phyloP scores from a whole-genome alignment of 495 filamentous ascomycete genomes.

The Evernia prunastri region DNA sequence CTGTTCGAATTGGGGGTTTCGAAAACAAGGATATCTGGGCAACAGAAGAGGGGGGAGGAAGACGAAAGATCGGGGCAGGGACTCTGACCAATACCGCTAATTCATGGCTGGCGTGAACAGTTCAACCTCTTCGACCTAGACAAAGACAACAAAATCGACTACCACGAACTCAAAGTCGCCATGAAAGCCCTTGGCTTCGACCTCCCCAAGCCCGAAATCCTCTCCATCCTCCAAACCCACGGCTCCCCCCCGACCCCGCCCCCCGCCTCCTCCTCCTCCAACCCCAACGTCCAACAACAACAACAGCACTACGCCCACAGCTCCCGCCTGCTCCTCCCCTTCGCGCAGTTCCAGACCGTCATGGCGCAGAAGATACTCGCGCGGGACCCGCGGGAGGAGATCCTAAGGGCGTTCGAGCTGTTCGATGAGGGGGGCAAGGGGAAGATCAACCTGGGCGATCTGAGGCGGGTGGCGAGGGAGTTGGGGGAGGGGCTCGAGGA shows the following conservation, averaged over 20 bases:
- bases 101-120: constrained; percentile 36
- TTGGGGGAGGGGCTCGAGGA: constrained; percentile 87
- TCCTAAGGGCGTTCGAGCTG: constrained; percentile 80
- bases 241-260: constrained; percentile 48
- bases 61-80: background rate
- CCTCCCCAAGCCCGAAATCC: constrained; percentile 73
- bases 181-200: constrained; percentile 96
- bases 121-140: constrained; percentile 97
- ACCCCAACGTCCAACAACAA: background rate
- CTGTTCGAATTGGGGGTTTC: background rate
- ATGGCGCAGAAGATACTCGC: constrained; percentile 72
- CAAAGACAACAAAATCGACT: constrained; percentile 88
- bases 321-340: constrained; percentile 60
- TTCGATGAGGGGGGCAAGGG: constrained; percentile 80
- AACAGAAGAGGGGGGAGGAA: background rate
- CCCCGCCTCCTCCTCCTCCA: constrained; percentile 7
- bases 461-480: constrained; percentile 81
- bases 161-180: constrained; percentile 96
- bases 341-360: constrained; percentile 67
- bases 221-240: constrained; percentile 65
- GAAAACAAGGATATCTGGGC: background rate
- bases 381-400: constrained; percentile 85
- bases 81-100: background rate
- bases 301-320: constrained; percentile 16
- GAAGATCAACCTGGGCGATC: constrained; percentile 76